phyloP scores from a whole-genome alignment of 768 basidiomycete species.

The Russula vinacea region DNA sequence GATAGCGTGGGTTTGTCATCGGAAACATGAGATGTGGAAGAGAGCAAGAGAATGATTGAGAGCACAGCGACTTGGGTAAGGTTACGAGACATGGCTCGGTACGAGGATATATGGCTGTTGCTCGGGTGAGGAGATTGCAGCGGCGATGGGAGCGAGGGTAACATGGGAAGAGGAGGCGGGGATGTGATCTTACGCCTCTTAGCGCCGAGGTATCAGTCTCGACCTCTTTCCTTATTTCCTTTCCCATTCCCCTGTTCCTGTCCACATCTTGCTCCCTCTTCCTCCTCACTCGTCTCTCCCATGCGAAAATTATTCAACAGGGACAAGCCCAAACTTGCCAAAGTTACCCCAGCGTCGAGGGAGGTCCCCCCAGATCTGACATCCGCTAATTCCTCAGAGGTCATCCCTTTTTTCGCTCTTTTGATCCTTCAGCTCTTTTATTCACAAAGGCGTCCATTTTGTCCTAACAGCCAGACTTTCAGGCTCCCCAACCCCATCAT shows the following conservation, averaged over 20 bases:
- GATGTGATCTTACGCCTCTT: neutral
- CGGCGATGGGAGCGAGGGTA: neutral
- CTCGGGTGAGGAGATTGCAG: neutral
- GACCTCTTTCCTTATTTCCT: slow-evolving; percentile 6
- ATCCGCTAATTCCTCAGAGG: slow-evolving; percentile 34
- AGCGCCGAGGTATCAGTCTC: slow-evolving; percentile 13
- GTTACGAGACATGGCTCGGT: neutral
- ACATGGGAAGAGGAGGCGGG: neutral
- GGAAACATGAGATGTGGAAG: neutral
- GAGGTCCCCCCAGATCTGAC: slow-evolving; percentile 35
- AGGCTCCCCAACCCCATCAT: slow-evolving; percentile 18
- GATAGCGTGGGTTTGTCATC: slow-evolving; percentile 1
- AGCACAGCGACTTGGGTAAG: neutral
- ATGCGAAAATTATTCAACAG: slow-evolving; percentile 64
- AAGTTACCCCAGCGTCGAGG: slow-evolving; percentile 34
- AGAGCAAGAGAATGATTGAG: neutral
- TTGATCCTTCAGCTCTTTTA: neutral
- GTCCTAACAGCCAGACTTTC: slow-evolving; percentile 13
- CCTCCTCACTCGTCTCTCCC: slow-evolving; percentile 5
- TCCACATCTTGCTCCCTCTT: neutral
- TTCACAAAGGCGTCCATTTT: neutral
- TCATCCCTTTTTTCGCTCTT: slow-evolving; percentile 23
- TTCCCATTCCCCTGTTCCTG: neutral
- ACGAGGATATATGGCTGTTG: neutral
- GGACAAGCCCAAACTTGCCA: slow-evolving; percentile 45